These are phyloP conservation scores for Wickerhamomyces xylosicus DNA, from an alignment of 805 yeast genomes.

Conservation along the genomic window DNA sequence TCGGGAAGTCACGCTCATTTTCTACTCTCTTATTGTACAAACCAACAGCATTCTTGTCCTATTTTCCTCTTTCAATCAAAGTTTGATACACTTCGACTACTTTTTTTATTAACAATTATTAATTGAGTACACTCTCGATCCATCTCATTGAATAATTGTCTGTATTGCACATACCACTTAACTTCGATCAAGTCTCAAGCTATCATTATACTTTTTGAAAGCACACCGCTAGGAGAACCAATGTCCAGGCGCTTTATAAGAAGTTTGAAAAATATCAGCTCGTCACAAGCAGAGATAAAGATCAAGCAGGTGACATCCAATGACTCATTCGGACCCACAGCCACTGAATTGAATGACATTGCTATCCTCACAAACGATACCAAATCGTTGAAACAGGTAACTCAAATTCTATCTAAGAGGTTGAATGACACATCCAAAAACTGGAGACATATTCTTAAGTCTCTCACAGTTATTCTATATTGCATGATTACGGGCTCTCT, in stretches of 20 bases:
- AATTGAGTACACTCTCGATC: no score
- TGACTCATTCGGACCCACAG: slow-evolving; percentile 46
- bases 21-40: no score
- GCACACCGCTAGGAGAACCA: no score
- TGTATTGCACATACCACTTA: no score
- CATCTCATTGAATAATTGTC: no score
- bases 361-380: slow-evolving; percentile 33
- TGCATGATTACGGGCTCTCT: slow-evolving; percentile 43
- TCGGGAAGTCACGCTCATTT: no score
- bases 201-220: no score
- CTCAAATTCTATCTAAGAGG: slow-evolving; percentile 29
- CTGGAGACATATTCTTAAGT: slow-evolving; percentile 34
- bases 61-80: no score
- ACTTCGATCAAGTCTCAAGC: not conserved
- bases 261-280: slow-evolving; percentile 21
- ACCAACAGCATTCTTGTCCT: no score
- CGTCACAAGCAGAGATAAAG: slow-evolving; percentile 22
- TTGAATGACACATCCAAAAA: slow-evolving; percentile 23
- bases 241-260: slow-evolving; percentile 21
- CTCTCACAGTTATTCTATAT: slow-evolving; percentile 41
- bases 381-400: slow-evolving; percentile 29
- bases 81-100: no score
- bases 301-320: slow-evolving; percentile 38
- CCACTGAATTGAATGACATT: slow-evolving; percentile 42
- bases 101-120: no score